phyloP scores from a whole-genome alignment of 805 yeast genomes.

The Candida glaebosa region DNA sequence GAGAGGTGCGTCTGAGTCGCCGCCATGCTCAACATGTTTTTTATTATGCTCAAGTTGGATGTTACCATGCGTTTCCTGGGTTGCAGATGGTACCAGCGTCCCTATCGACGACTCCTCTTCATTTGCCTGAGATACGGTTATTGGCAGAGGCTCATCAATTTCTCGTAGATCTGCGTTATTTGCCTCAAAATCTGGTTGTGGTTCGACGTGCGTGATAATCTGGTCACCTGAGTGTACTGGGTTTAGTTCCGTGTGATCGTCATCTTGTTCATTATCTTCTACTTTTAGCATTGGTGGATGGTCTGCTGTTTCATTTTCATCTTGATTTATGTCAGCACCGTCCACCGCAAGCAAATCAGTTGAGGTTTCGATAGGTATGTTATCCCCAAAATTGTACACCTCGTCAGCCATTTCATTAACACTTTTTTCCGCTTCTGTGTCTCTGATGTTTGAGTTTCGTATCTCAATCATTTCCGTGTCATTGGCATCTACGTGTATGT shows the following conservation, averaged over 20 bases:
- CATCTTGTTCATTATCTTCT: neutral
- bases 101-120: too few species aligned
- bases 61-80: too few species aligned
- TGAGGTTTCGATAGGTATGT: neutral
- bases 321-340: neutral
- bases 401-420: too few species aligned
- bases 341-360: neutral
- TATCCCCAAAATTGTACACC: too few species aligned
- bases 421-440: neutral
- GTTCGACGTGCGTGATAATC: neutral
- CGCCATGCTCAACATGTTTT: too few species aligned
- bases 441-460: neutral
- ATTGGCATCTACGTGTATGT: slow-evolving; percentile 1
- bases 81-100: too few species aligned
- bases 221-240: neutral
- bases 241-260: neutral
- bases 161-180: slow-evolving; percentile 11
- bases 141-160: too few species aligned
- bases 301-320: neutral
- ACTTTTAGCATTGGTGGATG: neutral
- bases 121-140: too few species aligned
- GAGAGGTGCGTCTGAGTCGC: too few species aligned
- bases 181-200: neutral
- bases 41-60: too few species aligned
- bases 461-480: slow-evolving; percentile 2